Base-by-base conservation (phyloP, 1,284 basidiomycete species). In the Farysia itapuensis region DNA sequence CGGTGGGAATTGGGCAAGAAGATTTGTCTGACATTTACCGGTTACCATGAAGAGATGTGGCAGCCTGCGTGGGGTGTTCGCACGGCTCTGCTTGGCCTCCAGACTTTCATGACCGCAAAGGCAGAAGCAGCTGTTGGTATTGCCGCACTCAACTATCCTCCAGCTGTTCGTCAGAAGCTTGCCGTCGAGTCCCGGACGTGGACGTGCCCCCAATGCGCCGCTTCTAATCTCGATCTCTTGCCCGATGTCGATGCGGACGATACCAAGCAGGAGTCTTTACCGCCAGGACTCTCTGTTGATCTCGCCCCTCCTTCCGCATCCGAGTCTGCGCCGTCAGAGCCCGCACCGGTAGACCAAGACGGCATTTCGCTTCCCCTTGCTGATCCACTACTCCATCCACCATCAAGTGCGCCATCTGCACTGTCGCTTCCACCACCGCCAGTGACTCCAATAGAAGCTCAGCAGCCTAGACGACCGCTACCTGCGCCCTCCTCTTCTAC, bases 11-110 rank as follows among this genome's bases (percentile, higher is more conserved):
- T 92, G 35, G 90, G 93, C 75, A 92, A 90, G 56, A 95, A 95
- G 53, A 91, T 90, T 72, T 64, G 83, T 67, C 58, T 64, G 31
- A 73, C 58, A 4, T 71, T 75, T 22, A 70, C 65, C n/a, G 64
- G 61, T 2, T 64, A 45, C 24, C 56, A 57, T 24, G 50, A 69
- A 89, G 91, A 92, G 67, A 80, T 88, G 32, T 97, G 93, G 93
- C 91, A 95, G 78, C 93, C 93, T 23, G 91, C 93, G 12, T 97
- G 93, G 93, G 93, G 93, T 44, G 89, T 97, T 20, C 84, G 93
- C 49, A 96, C 93, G 48, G 90, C 90, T 85, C 54, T 79, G 18
- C 43, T 78, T 18, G 77, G 76, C 2, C 35, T 78, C 28, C 76
- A 72, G 44, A 66, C 75, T 3, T 77, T 78, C 43, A 74, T 75